Evolutionary conservation across 2,329 filamentous ascomycete species (phyloP), one percentile per base, ranked within the genome.

Genomic region (Pleurostoma richardsiae): DNA sequence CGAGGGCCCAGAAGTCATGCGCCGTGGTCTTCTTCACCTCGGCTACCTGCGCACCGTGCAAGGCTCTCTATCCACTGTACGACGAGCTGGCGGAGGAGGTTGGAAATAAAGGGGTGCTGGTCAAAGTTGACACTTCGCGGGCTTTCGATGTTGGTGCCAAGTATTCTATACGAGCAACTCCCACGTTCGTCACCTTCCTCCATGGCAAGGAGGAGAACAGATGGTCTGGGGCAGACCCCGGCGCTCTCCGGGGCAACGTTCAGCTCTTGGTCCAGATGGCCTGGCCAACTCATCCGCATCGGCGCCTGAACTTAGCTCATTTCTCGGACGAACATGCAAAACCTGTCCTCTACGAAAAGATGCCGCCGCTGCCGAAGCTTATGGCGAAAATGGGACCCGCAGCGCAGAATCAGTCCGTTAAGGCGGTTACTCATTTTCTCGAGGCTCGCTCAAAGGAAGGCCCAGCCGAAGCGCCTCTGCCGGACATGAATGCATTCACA

Each of bases 11-110:
- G 29, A 73, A 77, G 4, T 83, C 86, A 1, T 90, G 85, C 50
- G 88, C 88, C 0, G 80, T 92, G 36, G 77, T 96, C 47, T 96
- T 96, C 72, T 97, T 97, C 69, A 96, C 92, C 0, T 95, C 89
- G 4, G 80, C 86, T 3, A 94, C 85, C 3, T 96, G 91, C 60
- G 79, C 82, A 1, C 90, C 91, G 0, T 96, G 92, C 76, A 92
- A 87, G 63, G 68, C 82, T 11, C 77, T 92, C 3, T 95, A 96
- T 57, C 89, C 91, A 1, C 67, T 85, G 1, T 97, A 89, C 58
- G 86, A 95, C 50, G 76, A 88, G 53, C 73, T 96, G 1, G 90
- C 91, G 2, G 80, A 78, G 29, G 86, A 95, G 60, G 75, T 84
- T 29, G 84, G 79, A 1, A 69, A 78, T 30, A 84, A 84, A 55